These are phyloP conservation scores for Fomes fomentarius DNA, from an alignment of 1,284 basidiomycete species.

Conservation along the genomic window DNA sequence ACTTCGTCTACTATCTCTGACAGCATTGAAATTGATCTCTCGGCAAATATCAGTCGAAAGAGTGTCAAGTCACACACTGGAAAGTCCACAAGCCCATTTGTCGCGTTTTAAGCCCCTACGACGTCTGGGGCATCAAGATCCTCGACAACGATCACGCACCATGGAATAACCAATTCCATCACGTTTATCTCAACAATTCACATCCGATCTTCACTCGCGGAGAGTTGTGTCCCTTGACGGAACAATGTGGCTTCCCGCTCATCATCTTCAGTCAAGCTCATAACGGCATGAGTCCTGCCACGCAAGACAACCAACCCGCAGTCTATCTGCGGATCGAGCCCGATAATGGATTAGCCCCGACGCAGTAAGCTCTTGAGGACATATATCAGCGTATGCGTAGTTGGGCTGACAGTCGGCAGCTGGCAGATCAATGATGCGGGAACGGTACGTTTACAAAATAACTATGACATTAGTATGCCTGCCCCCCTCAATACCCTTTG, in stretches of 20 bases:
- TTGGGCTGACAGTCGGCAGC: background rate
- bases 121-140: constrained; percentile 21
- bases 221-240: constrained; percentile 15
- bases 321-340: constrained; percentile 20
- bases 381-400: no score
- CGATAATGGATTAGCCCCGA: background rate
- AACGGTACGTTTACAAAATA: background rate
- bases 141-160: constrained; percentile 8
- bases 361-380: no score
- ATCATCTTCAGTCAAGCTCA: constrained; percentile 7
- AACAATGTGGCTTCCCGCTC: constrained; percentile 9
- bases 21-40: no score
- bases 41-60: constrained; percentile 14
- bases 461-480: no score
- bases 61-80: constrained; percentile 22
- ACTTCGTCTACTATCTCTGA: no score
- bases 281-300: background rate
- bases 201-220: constrained; percentile 11
- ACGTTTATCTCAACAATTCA: constrained; percentile 6
- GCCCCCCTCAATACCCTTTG: no score
- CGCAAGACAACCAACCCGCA: constrained; percentile 11
- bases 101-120: background rate
- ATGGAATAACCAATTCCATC: constrained; percentile 8
- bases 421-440: background rate
- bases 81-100: constrained; percentile 23